Evolutionary conservation across 257 asterid genomes (phyloP), one percentile per base, ranked within the genome.

Genomic region (Solanum chilense): DNA sequence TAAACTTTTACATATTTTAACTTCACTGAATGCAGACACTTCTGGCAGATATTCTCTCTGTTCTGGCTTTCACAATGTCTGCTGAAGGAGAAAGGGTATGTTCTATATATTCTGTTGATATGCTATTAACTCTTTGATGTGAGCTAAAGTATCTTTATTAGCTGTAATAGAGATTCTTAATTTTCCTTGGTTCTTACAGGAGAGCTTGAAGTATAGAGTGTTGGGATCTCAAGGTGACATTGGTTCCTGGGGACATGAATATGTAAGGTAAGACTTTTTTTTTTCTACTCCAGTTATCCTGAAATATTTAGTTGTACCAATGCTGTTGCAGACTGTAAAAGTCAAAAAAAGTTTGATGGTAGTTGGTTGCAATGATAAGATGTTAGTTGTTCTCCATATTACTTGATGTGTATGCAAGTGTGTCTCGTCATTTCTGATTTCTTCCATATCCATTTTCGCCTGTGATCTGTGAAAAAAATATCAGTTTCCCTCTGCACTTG

Each of bases 231-330:
- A 93, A 41, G 98, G 96, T 86, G 99, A 95, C 86, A 93, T 97
- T 90, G 98, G 99, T 86, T 97, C 98, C 20, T 96, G 99, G 99
- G 99, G 99, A 84, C 98, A 96, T 87, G 99, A 96, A 89, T 97
- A 97, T 92, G 99, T 95, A 82, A 93, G 98, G 99, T 97, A 87
- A 91, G 93, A 71, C 41, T 15, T 10, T 16, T 33, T 33, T 49
- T 47, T 49, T 80, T 47, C 29, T 80, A 80, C 85, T 47, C 25
- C 85, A 47, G 29, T 42, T 80, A 47, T 47, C 20, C 84, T 44
- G n/a, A 77, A 16, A 78, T 45, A 78, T 78, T 29, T 80, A 9
- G 20, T 80, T 47, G 10, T 80, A 47, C 44, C 44, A 80, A 18
- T 80, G 68, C 42, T 27, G 29, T 12, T 78, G 64, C 84, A 45